Conservation (phyloP, 2,329 filamentous ascomycete genomes). For the Trichoderma atrobrunneum region DNA sequence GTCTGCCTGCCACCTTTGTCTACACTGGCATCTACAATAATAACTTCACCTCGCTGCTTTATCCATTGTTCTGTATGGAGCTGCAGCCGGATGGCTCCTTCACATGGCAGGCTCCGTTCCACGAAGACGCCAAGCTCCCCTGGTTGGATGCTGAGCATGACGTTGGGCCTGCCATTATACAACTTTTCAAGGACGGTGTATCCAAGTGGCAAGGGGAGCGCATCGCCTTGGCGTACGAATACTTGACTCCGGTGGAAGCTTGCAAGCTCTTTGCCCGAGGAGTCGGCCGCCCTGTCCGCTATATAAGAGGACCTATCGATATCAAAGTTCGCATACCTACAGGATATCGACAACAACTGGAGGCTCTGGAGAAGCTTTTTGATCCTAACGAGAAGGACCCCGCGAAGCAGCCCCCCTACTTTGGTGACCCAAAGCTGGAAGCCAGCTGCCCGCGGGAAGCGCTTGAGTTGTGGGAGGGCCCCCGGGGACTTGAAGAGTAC, state of each 20-base stretch:
- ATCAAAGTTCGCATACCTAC: slow-evolving; percentile 81
- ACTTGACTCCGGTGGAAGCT: slow-evolving; percentile 77
- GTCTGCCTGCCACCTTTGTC: slow-evolving; percentile 84
- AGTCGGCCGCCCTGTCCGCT: slow-evolving; percentile 72
- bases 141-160: slow-evolving; percentile 98
- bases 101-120: slow-evolving; percentile 89
- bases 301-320: slow-evolving; percentile 75
- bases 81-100: slow-evolving; percentile 81
- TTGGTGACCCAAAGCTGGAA: slow-evolving; percentile 57
- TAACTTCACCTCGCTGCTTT: slow-evolving; percentile 91
- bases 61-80: slow-evolving; percentile 95
- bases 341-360: slow-evolving; percentile 85
- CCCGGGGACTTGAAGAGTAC: slow-evolving; percentile 88
- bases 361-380: slow-evolving; percentile 63
- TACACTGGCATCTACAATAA: slow-evolving; percentile 99
- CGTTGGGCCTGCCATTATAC: slow-evolving; percentile 84
- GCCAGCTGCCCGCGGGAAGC: slow-evolving; percentile 69
- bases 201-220: slow-evolving; percentile 75
- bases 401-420: slow-evolving; percentile 60
- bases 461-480: slow-evolving; percentile 84
- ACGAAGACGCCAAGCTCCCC: slow-evolving; percentile 81
- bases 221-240: slow-evolving; percentile 87
- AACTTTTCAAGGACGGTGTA: slow-evolving; percentile 92
- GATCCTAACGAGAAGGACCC: slow-evolving; percentile 49
- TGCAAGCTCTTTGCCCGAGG: slow-evolving; percentile 78